These are phyloP conservation scores for Talaromyces pinophilus DNA, from an alignment of 2,329 filamentous ascomycete genomes.

Conservation along the genomic window DNA sequence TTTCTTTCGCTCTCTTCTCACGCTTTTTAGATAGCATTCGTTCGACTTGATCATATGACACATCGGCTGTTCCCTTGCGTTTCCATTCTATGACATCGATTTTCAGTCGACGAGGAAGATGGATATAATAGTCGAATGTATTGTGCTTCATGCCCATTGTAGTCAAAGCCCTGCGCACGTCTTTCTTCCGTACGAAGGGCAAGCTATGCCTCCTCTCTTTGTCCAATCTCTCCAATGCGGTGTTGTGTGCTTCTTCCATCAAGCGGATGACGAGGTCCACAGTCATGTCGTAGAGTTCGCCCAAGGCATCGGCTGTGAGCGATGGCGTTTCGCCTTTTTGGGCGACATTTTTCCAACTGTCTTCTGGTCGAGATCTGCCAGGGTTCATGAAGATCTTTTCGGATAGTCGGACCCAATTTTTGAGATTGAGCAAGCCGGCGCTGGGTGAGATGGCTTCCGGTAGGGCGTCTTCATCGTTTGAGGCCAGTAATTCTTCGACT, in stretches of 20 bases:
- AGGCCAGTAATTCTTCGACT: constrained; percentile 33
- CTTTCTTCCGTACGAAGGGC: constrained; percentile 38
- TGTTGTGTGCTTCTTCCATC: constrained; percentile 67
- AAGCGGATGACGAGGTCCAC: constrained; percentile 69
- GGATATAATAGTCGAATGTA: constrained; percentile 54
- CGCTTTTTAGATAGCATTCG: constrained; percentile 35
- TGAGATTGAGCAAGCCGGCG: constrained; percentile 59
- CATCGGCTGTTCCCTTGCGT: constrained; percentile 27
- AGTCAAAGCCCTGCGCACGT: constrained; percentile 37
- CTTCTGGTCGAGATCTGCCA: constrained; percentile 55
- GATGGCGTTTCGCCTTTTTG: constrained; percentile 60
- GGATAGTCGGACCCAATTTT: constrained; percentile 65
- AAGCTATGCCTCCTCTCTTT: neutral
- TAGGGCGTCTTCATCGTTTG: constrained; percentile 20
- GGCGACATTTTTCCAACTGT: constrained; percentile 67
- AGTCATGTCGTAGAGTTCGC: constrained; percentile 70
- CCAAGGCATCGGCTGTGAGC: constrained; percentile 72
- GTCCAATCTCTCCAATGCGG: constrained; percentile 46
- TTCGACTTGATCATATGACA: constrained; percentile 49
- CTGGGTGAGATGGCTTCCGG: constrained; percentile 48
- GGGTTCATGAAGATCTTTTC: constrained; percentile 74
- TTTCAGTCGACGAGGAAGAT: constrained; percentile 54
- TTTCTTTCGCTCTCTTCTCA: neutral
- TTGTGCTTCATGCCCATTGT: constrained; percentile 55
- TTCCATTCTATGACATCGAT: constrained; percentile 50